Conservation (phyloP, 768 basidiomycete species). For the Tulasnella sp. region DNA sequence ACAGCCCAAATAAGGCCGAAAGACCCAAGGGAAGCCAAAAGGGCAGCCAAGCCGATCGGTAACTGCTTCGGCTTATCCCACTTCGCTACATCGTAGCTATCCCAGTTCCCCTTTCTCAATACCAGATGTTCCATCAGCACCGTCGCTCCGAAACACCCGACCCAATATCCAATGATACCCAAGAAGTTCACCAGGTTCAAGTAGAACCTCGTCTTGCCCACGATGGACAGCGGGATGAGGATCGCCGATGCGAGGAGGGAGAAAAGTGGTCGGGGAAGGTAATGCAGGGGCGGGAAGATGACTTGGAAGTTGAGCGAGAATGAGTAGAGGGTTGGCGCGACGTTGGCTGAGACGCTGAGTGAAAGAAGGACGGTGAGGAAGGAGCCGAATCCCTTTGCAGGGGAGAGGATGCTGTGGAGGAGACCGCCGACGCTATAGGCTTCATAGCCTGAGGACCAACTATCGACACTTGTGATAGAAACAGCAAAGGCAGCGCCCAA, state of each 20-base stretch:
- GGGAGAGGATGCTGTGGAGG: slow-evolving; percentile 30
- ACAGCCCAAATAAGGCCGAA: slow-evolving; percentile 35
- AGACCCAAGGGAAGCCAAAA: slow-evolving; percentile 38
- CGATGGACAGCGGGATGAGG: slow-evolving; percentile 52
- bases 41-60: slow-evolving; percentile 52
- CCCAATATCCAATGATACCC: slow-evolving; percentile 57
- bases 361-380: slow-evolving; percentile 61
- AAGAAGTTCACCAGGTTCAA: slow-evolving; percentile 51
- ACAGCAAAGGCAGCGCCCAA: slow-evolving; percentile 59
- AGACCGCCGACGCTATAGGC: slow-evolving; percentile 59
- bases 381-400: slow-evolving; percentile 51
- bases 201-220: slow-evolving; percentile 59
- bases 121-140: slow-evolving; percentile 55
- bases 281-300: slow-evolving; percentile 41
- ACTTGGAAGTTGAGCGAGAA: slow-evolving; percentile 64
- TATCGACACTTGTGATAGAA: slow-evolving; percentile 42
- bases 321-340: slow-evolving; percentile 75
- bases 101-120: slow-evolving; percentile 43
- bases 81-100: slow-evolving; percentile 35
- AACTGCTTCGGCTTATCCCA: slow-evolving; percentile 47
- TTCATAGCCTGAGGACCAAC: slow-evolving; percentile 27
- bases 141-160: slow-evolving; percentile 43
- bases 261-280: slow-evolving; percentile 26
- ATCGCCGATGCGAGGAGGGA: slow-evolving; percentile 5
- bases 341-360: slow-evolving; percentile 68